A percentile compares a stretch with the other conserved stretches of the same genome.
Evolutionary conservation across 192 early-diverging fungal species (phyloP).

Genomic region (Spizellomyces punctatus): DNA sequence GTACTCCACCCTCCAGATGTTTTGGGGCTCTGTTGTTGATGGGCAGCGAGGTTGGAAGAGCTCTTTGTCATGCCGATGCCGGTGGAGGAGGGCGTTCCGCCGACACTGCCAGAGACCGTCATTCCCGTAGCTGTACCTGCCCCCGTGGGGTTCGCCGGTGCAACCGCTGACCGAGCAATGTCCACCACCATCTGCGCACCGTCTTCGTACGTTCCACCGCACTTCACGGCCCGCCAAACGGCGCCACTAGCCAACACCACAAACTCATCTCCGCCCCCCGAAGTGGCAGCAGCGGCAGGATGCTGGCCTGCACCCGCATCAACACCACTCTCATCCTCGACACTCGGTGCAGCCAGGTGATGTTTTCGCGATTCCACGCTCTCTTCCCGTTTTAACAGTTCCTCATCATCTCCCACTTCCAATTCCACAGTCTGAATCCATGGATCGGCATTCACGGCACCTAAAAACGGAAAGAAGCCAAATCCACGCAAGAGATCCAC

Average conservation of each 20-base stretch:
- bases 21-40: slow-evolving; percentile 19
- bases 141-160: slow-evolving; percentile 1
- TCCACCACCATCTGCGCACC: slow-evolving; percentile 76
- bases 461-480: slow-evolving; percentile 83
- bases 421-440: slow-evolving; percentile 72
- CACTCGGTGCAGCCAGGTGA: background rate
- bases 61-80: slow-evolving; percentile 23
- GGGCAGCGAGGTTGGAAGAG: slow-evolving; percentile 61
- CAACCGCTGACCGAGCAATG: slow-evolving; percentile 72
- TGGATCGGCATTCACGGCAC: slow-evolving; percentile 83
- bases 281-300: slow-evolving; percentile 4
- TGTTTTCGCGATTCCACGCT: background rate
- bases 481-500: slow-evolving; percentile 77
- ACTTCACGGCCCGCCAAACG: slow-evolving; percentile 46
- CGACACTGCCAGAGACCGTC: background rate
- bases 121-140: background rate
- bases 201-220: slow-evolving; percentile 56
- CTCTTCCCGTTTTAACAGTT: slow-evolving; percentile 1
- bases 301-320: background rate
- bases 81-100: background rate
- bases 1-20: slow-evolving; percentile 49
- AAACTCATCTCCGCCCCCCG: slow-evolving; percentile 46
- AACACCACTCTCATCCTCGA: slow-evolving; percentile 5
- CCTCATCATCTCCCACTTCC: slow-evolving; percentile 56
- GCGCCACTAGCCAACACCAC: slow-evolving; percentile 37